Conservation (phyloP, 208 protist genomes). For the Wallacemonas sp. region DNA sequence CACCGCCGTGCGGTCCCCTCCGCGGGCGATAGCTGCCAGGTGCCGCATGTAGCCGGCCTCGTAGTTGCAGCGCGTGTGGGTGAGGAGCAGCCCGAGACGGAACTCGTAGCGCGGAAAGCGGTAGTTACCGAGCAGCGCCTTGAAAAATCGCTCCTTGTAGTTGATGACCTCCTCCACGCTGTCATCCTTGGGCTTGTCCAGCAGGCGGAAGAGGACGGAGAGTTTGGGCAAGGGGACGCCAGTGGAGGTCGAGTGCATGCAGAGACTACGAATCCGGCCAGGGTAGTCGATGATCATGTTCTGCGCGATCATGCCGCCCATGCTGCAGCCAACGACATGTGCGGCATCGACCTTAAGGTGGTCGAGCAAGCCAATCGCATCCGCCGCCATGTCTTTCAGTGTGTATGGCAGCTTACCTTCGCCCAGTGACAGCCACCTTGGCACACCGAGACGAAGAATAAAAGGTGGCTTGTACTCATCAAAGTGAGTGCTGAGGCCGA, state of each 20-base stretch:
- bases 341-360: slow-evolving; percentile 23
- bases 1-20: slow-evolving; percentile 14
- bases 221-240: slow-evolving; percentile 12
- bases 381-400: slow-evolving; percentile 33
- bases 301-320: slow-evolving; percentile 52
- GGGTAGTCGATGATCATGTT: slow-evolving; percentile 27
- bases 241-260: slow-evolving; percentile 29
- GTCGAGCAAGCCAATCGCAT: slow-evolving; percentile 30
- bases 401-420: slow-evolving; percentile 22
- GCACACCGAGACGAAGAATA: slow-evolving; percentile 16
- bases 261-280: slow-evolving; percentile 24
- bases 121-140: slow-evolving; percentile 25
- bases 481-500: slow-evolving; percentile 26
- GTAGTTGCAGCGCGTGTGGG: slow-evolving; percentile 23
- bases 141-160: slow-evolving; percentile 22
- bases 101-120: slow-evolving; percentile 34
- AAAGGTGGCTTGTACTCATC: slow-evolving; percentile 10
- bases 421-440: slow-evolving; percentile 4
- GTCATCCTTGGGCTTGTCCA: slow-evolving; percentile 8
- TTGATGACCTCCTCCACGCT: slow-evolving; percentile 10
- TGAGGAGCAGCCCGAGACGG: slow-evolving; percentile 25
- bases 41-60: slow-evolving; percentile 24
- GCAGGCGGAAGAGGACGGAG: background rate
- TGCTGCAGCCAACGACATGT: slow-evolving; percentile 35
- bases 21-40: slow-evolving; percentile 30